phyloP scores from a whole-genome alignment of 176 grass and related monocot genomes.

The Musa troglodytarum region DNA sequence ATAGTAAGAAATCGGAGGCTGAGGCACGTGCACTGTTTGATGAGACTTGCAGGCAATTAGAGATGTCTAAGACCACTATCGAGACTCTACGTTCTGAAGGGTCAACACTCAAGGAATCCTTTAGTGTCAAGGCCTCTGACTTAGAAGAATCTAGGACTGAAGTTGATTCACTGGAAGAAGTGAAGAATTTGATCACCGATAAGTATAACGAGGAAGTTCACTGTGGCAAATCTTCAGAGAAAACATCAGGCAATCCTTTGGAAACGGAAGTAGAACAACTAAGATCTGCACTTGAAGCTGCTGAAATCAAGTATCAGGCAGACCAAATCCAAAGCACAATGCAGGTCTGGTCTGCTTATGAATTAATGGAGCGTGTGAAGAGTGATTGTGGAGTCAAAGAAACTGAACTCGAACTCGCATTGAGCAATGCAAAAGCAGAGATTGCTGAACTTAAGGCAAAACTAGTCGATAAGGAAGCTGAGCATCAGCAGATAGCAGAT shows the following conservation, averaged over 20 bases:
- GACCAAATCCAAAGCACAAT: constrained; percentile 39
- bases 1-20: constrained; percentile 43
- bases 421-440: constrained; percentile 44
- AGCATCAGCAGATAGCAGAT: background rate
- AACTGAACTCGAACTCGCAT: constrained; percentile 28
- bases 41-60: constrained; percentile 50
- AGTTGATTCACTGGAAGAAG: constrained; percentile 28
- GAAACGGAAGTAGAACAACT: constrained; percentile 48
- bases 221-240: constrained; percentile 13
- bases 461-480: constrained; percentile 29
- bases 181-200: constrained; percentile 27
- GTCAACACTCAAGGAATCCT: constrained; percentile 32
- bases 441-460: constrained; percentile 32
- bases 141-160: constrained; percentile 37
- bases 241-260: background rate
- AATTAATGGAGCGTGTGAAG: constrained; percentile 41
- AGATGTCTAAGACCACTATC: constrained; percentile 43
- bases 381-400: constrained; percentile 26
- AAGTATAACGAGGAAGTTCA: background rate
- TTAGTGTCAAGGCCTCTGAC: constrained; percentile 40
- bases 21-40: constrained; percentile 31
- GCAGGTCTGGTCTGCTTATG: constrained; percentile 26
- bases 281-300: constrained; percentile 46
- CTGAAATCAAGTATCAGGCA: constrained; percentile 40
- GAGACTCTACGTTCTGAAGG: constrained; percentile 35